phyloP scores from a whole-genome alignment of 257 asterid species.

The Marsdenia floribunda region DNA sequence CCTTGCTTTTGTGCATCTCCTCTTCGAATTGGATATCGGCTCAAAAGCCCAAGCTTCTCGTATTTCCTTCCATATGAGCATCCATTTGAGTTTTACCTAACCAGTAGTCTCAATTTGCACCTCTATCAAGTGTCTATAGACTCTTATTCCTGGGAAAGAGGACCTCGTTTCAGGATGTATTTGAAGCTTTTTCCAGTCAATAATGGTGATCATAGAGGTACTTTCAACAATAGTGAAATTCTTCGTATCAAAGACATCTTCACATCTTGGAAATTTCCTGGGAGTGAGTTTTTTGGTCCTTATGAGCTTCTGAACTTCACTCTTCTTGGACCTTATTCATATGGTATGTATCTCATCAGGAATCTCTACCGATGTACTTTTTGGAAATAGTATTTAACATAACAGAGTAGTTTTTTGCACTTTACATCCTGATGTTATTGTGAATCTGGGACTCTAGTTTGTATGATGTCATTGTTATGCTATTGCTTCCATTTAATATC shows the following conservation, averaged over 20 bases:
- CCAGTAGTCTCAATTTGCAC: slow-evolving; percentile 28
- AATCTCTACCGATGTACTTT: not conserved
- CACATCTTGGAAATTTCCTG: slow-evolving; percentile 31
- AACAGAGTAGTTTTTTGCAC: not conserved
- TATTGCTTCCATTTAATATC: too few relatives aligned
- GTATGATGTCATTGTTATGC: too few relatives aligned
- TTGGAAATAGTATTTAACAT: not conserved
- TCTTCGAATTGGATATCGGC: slow-evolving; percentile 41
- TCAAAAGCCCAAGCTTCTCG: slow-evolving; percentile 49
- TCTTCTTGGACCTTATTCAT: slow-evolving; percentile 41
- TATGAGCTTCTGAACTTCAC: slow-evolving; percentile 53
- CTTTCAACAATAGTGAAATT: slow-evolving; percentile 39
- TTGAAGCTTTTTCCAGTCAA: slow-evolving; percentile 41
- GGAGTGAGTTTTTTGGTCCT: slow-evolving; percentile 41
- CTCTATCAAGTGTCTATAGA: slow-evolving; percentile 34
- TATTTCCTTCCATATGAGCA: slow-evolving; percentile 34
- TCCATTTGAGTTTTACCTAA: slow-evolving; percentile 27
- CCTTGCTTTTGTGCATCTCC: slow-evolving; percentile 53
- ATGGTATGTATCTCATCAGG: slow-evolving; percentile 24
- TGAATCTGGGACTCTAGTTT: not conserved
- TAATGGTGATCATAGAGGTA: slow-evolving; percentile 17
- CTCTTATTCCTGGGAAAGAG: slow-evolving; percentile 40
- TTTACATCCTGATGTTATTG: not conserved
- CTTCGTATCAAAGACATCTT: slow-evolving; percentile 28
- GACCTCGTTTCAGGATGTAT: slow-evolving; percentile 47